Evolutionary conservation across 139 green algal species (phyloP).

Genomic region (Trebouxia sp.): DNA sequence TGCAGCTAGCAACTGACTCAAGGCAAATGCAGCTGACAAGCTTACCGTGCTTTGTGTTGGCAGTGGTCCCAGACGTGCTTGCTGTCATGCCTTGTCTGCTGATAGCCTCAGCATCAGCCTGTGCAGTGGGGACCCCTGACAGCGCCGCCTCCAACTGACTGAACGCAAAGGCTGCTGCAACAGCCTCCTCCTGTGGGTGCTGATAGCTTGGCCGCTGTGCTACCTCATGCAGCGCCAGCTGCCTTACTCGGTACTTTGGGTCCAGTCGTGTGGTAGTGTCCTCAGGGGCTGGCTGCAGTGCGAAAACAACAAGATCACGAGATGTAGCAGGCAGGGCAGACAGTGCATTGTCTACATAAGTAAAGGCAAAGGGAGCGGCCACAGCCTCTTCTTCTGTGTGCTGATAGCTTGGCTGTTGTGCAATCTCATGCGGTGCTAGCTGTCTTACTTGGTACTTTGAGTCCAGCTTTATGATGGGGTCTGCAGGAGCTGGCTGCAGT

Average conservation of each 20-base stretch:
- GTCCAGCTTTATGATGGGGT: too few species aligned
- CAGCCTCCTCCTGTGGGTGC: slow-evolving; percentile 26
- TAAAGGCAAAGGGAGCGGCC: too few species aligned
- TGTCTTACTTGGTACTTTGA: too few species aligned
- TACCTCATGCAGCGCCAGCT: not conserved
- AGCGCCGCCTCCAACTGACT: slow-evolving; percentile 43
- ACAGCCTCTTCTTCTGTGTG: too few species aligned
- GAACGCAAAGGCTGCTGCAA: slow-evolving; percentile 47
- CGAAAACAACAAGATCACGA: not conserved
- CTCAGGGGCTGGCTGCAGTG: slow-evolving; percentile 50
- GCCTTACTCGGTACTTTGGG: slow-evolving; percentile 57
- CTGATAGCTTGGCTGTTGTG: too few species aligned
- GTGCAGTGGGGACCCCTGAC: slow-evolving; percentile 15
- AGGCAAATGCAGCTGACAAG: too few species aligned
- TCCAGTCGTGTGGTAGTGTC: slow-evolving; percentile 49
- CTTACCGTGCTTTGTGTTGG: not conserved
- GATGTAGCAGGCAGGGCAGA: too few species aligned
- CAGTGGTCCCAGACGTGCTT: slow-evolving; percentile 22
- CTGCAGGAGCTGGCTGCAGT: too few species aligned
- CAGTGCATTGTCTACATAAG: too few species aligned
- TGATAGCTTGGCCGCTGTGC: not conserved
- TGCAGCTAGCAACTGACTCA: too few species aligned
- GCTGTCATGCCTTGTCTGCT: slow-evolving; percentile 22
- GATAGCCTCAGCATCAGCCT: not conserved
- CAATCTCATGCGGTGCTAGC: too few species aligned